Evolutionary conservation across 768 basidiomycete species (phyloP), one percentile per base, ranked within the genome.

Genomic region (Pisolithus albus): DNA sequence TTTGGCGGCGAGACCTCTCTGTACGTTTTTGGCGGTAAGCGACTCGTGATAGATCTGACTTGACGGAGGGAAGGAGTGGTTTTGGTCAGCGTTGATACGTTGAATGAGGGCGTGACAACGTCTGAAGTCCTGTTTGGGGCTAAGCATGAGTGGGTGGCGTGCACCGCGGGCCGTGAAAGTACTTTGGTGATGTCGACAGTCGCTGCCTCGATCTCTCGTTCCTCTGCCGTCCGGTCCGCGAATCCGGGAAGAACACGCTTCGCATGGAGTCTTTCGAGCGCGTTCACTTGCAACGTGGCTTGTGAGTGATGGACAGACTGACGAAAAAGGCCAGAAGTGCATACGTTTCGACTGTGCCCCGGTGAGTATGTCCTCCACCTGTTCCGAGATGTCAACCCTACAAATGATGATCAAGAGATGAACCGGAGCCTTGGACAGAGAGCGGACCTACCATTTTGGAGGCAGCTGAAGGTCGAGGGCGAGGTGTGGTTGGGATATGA

Each of bases 191-290:
- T 90, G 60, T 89, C 85, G 37, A 78, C 81, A 4, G 94, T 94
- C 46, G 87, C 75, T 19, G 77, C 68, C 64, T 96, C 89, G 54
- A 99, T 99, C 66, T 98, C 94, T 54, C 83, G 79, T 71, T 98
- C 95, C 71, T 99, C 95, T 4, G 84, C 83, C 2, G 88, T 76
- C 48, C 96, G 87, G 79, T 99, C 96, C 64, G 92, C 81, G 67
- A 99, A 99, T 1, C 94, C 95, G 57, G 96, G 96, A 6, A 99
- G 80, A 52, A 86, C 87, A 67, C 96, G 94, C 66, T 90, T 96
- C 57, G 95, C 90, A 59, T 99, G 95, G 5, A 99, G 82, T 67
- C 89, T 96, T 69, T 98, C 96, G 38, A 99, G 83, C 7, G 80
- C 71, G n/a, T 75, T 69, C 63, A 98, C 96, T 98, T 68, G 57